Percentiles rank a stretch among this genome's conserved stretches.
These are phyloP conservation scores for Themeda triandra DNA, from an alignment of 176 grass and related monocot genomes.

Conservation along the genomic window DNA sequence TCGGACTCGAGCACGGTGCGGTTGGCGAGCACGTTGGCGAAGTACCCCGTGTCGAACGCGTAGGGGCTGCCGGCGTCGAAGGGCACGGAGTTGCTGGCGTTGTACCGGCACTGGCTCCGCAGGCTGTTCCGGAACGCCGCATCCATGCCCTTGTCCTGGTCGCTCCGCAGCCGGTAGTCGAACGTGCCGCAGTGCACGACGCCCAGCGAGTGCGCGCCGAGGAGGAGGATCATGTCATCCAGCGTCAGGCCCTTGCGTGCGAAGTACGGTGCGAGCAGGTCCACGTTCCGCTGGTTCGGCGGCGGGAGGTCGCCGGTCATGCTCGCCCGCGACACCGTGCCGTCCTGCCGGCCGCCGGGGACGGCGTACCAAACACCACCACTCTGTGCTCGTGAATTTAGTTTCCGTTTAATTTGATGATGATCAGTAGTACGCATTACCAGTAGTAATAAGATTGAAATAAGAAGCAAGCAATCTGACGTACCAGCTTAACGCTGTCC, in stretches of 20 bases:
- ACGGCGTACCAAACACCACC: constrained; percentile 46
- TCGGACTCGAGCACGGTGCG: constrained; percentile 48
- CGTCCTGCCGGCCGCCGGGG: constrained; percentile 49
- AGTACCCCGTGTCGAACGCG: constrained; percentile 52
- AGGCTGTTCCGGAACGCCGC: constrained; percentile 22
- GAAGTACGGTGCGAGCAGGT: constrained; percentile 41
- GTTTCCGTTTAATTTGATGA: not conserved
- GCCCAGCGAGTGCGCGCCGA: constrained; percentile 39
- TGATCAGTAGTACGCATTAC: too few relatives aligned
- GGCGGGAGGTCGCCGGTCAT: constrained; percentile 32
- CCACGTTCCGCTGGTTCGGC: constrained; percentile 12
- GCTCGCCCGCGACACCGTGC: constrained; percentile 42
- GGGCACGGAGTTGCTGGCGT: constrained; percentile 12
- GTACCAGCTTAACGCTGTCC: constrained; percentile 46
- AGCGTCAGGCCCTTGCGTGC: constrained; percentile 28
- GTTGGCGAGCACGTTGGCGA: constrained; percentile 39
- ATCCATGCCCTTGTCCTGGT: constrained; percentile 33
- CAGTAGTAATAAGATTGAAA: not conserved
- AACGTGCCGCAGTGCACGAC: constrained; percentile 20
- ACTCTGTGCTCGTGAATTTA: constrained; percentile 22
- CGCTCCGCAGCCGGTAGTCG: constrained; percentile 27
- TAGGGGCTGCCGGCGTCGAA: constrained; percentile 39
- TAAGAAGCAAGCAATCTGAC: not conserved
- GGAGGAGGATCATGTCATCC: constrained; percentile 61
- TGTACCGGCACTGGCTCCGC: constrained; percentile 28